phyloP scores from a whole-genome alignment of 2,329 filamentous ascomycete genomes.

The Ophiostoma perfectum region DNA sequence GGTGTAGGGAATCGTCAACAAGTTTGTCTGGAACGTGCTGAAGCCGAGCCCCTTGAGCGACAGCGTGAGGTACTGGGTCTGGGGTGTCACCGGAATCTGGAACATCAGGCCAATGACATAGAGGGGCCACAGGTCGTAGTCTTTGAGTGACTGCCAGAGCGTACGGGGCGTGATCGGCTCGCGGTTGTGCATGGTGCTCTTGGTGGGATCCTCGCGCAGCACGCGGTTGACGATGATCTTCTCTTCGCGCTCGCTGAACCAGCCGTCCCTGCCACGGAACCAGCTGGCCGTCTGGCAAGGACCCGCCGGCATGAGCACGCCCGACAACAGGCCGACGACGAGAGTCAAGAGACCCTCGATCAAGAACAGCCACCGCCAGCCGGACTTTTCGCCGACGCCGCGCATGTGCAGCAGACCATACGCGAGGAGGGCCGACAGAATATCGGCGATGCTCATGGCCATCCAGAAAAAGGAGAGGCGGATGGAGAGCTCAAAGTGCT shows the following conservation, averaged over 20 bases:
- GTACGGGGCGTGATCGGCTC: conserved; percentile 47
- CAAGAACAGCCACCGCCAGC: conserved; percentile 50
- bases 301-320: conserved; percentile 50
- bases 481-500: conserved; percentile 38
- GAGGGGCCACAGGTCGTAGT: conserved; percentile 37
- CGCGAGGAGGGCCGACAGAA: conserved; percentile 37
- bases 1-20: conserved; percentile 55
- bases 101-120: conserved; percentile 50
- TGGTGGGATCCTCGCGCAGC: conserved; percentile 54
- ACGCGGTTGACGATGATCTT: conserved; percentile 56
- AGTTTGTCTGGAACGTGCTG: conserved; percentile 55
- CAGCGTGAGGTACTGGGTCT: conserved; percentile 53
- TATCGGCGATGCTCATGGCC: conserved; percentile 38
- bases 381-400: conserved; percentile 34
- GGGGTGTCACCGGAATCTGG: conserved; percentile 48
- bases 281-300: conserved; percentile 49
- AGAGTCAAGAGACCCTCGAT: conserved; percentile 47
- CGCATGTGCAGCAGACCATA: conserved; percentile 40
- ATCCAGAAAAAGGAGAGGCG: conserved; percentile 41
- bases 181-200: conserved; percentile 57
- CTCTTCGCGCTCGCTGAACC: conserved; percentile 57
- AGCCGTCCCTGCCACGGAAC: conserved; percentile 50
- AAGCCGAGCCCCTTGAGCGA: conserved; percentile 54
- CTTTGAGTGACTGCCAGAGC: conserved; percentile 48
- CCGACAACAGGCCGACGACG: conserved; percentile 48